Evolutionary conservation across 371 early-diverging fungal genomes (phyloP), one percentile per base, ranked within the genome.

Genomic region (Syncephalastrum monosporum): DNA sequence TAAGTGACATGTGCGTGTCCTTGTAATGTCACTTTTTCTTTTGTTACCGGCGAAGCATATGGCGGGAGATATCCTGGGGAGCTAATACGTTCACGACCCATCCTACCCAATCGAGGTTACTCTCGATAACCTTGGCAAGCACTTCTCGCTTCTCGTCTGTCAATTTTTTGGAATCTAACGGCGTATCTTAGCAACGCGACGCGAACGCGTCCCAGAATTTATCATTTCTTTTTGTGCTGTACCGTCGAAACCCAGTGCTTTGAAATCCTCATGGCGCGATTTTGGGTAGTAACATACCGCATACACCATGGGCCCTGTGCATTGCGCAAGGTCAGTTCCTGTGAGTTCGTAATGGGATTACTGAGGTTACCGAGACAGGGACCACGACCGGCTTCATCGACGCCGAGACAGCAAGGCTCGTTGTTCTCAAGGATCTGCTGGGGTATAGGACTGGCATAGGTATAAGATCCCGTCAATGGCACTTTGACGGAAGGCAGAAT

Each of bases 351-450:
- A 19, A 38, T 5, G n/a, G n/a, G n/a, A 7, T 8, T 47, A 29
- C 15, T 21, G 21, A 24, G 27, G 42, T 47, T 71, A 87, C 94
- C 96, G 1, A 99, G 80, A 4, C 99, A 98, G 4, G 99, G 99
- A 0, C 99, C 99, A 44, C 99, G 76, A 14, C 99, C 99, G 13
- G 99, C 99, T 65, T 99, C 99, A 71, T 99, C 99, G 2, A 99
- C 93, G 14, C 99, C 99, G 42, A 99, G 71, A 0, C 90, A 80
- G 61, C 85, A 91, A 12, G 87, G 85, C 50, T 83, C 82, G 24
- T 70, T 56, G 12, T 53, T 53, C 15, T 67, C 65, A 13, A 62
- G 42, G 21, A 69, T 41, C 15, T 55, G 6, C 17, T 55, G 23
- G 15, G 80, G 77, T 4, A 75, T 53, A 8, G 67, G 67, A 24